phyloP scores from a whole-genome alignment of 108 stramenopile genomes.

The Pelagomonas calceolata region DNA sequence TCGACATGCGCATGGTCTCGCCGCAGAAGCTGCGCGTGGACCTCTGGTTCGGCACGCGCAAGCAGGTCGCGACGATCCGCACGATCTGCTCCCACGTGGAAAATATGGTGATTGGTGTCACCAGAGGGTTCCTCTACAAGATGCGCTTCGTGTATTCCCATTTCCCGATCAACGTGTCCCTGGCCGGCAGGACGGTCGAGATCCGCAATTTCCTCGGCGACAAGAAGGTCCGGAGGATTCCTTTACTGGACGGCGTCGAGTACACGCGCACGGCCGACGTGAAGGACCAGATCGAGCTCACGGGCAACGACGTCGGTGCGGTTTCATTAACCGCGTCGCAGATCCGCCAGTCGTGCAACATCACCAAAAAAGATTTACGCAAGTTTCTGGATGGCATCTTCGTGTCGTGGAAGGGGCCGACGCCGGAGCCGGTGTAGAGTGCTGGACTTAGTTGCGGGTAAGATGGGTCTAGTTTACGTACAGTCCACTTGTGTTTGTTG shows the following conservation, averaged over 20 bases:
- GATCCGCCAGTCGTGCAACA: constrained; percentile 88
- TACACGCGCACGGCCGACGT: constrained; percentile 82
- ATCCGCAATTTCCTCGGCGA: constrained; percentile 99
- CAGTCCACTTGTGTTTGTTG: no score
- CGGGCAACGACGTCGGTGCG: constrained; percentile 88
- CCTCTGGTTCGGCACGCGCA: constrained; percentile 94
- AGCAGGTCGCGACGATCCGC: constrained; percentile 91
- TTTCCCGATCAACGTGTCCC: constrained; percentile 97
- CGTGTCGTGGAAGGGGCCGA: constrained; percentile 87
- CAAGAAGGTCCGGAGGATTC: constrained; percentile 83
- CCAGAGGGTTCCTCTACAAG: constrained; percentile 96
- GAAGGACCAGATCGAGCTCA: constrained; percentile 96
- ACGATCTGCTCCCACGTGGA: constrained; percentile 97
- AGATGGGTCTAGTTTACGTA: no score
- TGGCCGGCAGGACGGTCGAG: constrained; percentile 71
- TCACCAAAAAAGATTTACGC: constrained; percentile 98
- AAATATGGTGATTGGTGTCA: constrained; percentile 98
- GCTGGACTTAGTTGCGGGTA: no score
- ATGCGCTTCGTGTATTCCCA: constrained; percentile 99
- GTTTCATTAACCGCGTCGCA: constrained; percentile 88
- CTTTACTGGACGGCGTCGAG: constrained; percentile 74
- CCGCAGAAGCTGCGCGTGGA: constrained; percentile 73
- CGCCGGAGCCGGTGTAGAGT: constrained; percentile 28
- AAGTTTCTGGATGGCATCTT: constrained; percentile 99
- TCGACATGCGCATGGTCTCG: constrained; percentile 60